A percentile compares a stretch with the other conserved stretches of the same genome.
phyloP scores from a whole-genome alignment of 768 basidiomycete species.

The Infundibulicybe gibba region DNA sequence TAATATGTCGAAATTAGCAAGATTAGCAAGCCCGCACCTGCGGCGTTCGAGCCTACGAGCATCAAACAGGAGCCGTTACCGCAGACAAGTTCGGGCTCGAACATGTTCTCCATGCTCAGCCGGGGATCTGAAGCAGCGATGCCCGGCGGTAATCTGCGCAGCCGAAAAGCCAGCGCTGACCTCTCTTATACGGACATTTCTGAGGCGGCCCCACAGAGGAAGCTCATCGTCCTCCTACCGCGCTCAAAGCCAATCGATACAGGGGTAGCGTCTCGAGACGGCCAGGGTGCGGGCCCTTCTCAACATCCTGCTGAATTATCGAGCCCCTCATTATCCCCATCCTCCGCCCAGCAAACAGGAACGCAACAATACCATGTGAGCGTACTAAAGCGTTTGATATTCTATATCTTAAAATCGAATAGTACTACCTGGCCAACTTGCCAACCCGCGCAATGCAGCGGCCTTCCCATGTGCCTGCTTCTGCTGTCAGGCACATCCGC shows the following conservation, averaged over 20 bases:
- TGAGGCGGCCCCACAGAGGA: conserved; percentile 55
- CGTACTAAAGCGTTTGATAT: no score
- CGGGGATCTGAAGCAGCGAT: conserved; percentile 53
- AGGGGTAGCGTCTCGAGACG: conserved; percentile 41
- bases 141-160: conserved; percentile 45
- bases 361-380: no score
- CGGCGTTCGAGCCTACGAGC: conserved; percentile 82
- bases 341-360: conserved; percentile 64
- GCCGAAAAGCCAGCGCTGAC: conserved; percentile 50
- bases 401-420: no score
- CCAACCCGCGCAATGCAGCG: no score
- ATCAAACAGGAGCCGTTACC: conserved; percentile 79
- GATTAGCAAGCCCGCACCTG: conserved; percentile 61
- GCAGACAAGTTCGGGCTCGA: conserved; percentile 73
- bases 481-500: no score
- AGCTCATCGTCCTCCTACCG: conserved; percentile 70
- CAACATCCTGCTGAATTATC: conserved; percentile 60
- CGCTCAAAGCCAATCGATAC: conserved; percentile 57
- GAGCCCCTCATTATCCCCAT: conserved; percentile 79
- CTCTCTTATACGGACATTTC: conserved; percentile 38
- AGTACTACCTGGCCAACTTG: no score
- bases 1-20: conserved; percentile 88
- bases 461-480: no score
- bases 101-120: conserved; percentile 87
- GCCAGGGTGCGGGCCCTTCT: conserved; percentile 42